A percentile compares a stretch with the other conserved stretches of the same genome.
Conservation (phyloP, 169 alveolate genomes). For the Plasmodium berghei region DNA sequence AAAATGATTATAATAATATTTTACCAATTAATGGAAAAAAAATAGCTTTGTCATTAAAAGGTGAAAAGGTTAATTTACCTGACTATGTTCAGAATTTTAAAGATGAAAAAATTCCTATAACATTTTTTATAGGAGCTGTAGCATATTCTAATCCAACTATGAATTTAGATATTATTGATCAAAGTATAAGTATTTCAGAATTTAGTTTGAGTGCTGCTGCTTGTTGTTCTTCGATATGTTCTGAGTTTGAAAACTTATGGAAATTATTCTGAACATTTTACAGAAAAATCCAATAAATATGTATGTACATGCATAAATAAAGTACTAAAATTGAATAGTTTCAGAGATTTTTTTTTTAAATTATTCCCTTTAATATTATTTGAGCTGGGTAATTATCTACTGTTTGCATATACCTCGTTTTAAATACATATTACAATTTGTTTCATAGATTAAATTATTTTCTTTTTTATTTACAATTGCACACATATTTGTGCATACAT, state of each 20-base stretch:
- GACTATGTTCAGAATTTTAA: constrained; percentile 80
- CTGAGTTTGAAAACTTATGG: constrained; percentile 87
- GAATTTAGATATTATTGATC: constrained; percentile 83
- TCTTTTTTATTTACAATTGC: no score
- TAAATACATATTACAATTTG: no score
- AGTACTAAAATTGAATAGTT: no score
- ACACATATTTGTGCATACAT: no score
- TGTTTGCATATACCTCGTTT: no score
- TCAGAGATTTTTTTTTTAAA: no score
- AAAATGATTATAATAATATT: constrained; percentile 85
- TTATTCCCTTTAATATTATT: no score
- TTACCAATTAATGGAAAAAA: constrained; percentile 88
- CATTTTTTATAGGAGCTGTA: constrained; percentile 91
- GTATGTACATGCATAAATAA: no score
- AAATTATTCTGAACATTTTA: constrained; percentile 31
- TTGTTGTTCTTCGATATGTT: constrained; percentile 87
- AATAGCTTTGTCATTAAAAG: constrained; percentile 88
- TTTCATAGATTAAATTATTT: no score
- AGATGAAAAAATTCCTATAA: constrained; percentile 79
- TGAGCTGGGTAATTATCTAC: no score
- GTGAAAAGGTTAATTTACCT: constrained; percentile 81
- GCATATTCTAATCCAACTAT: constrained; percentile 88
- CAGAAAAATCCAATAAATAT: no score
- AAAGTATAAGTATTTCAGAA: constrained; percentile 86
- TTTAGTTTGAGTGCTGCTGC: constrained; percentile 92